phyloP scores from a whole-genome alignment of 768 basidiomycete species.

The Termitomyces titanicus region DNA sequence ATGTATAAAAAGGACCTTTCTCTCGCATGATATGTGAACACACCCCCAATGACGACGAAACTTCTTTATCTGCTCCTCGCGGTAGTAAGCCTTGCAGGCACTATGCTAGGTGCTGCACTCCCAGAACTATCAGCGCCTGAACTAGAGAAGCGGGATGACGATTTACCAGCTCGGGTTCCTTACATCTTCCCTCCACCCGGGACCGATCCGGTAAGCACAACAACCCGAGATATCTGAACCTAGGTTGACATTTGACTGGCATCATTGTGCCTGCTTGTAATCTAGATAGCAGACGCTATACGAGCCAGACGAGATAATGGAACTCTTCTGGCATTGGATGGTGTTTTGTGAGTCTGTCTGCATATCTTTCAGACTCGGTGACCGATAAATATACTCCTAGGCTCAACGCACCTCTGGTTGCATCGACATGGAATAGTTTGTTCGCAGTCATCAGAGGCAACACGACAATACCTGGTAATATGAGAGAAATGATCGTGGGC shows the following conservation, averaged over 20 bases:
- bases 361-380: neutral
- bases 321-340: slow-evolving; percentile 35
- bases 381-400: slow-evolving; percentile 6
- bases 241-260: too few species aligned
- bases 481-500: slow-evolving; percentile 34
- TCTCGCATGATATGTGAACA: neutral
- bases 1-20: slow-evolving; percentile 2
- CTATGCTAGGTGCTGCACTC: slow-evolving; percentile 5
- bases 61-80: slow-evolving; percentile 5
- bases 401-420: slow-evolving; percentile 26
- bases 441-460: slow-evolving; percentile 27
- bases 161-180: slow-evolving; percentile 38
- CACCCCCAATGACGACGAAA: neutral
- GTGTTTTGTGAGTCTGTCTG: slow-evolving; percentile 27
- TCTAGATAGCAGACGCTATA: slow-evolving; percentile 34
- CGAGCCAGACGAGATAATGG: slow-evolving; percentile 30
- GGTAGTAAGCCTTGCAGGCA: neutral
- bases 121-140: neutral
- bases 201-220: slow-evolving; percentile 21
- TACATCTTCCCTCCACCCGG: slow-evolving; percentile 38
- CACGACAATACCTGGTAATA: slow-evolving; percentile 24
- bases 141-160: slow-evolving; percentile 27
- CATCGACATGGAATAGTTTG: slow-evolving; percentile 30
- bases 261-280: too few species aligned
- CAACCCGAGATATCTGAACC: neutral